Evolutionary conservation across 257 asterid genomes (phyloP).

Genomic region (Marsdenia floribunda): DNA sequence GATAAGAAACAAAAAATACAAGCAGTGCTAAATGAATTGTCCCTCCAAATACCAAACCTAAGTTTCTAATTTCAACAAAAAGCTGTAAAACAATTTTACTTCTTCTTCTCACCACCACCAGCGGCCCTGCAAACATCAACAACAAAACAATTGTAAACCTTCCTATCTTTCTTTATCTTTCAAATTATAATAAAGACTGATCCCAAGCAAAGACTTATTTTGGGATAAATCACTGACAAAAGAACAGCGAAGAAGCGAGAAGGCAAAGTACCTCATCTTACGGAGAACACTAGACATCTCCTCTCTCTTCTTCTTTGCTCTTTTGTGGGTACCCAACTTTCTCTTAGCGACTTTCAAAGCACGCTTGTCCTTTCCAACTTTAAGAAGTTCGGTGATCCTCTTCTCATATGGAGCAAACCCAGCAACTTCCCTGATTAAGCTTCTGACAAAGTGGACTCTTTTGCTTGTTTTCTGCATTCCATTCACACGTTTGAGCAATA

Average conservation of each 20-base stretch:
- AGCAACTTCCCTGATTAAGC: conserved; percentile 47
- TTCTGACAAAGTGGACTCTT: conserved; percentile 41
- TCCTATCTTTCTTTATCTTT: not conserved
- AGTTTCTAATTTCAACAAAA: conserved; percentile 18
- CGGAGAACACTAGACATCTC: conserved; percentile 52
- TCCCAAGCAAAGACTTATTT: not conserved
- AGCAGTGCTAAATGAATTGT: conserved; percentile 16
- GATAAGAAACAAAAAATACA: conserved; percentile 25
- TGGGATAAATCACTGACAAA: not conserved
- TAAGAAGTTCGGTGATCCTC: conserved; percentile 48
- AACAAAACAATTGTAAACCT: not conserved
- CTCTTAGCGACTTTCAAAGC: conserved; percentile 47
- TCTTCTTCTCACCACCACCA: conserved; percentile 93
- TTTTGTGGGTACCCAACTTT: conserved; percentile 52
- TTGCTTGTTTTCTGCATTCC: conserved; percentile 42
- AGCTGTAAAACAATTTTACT: conserved; percentile 34
- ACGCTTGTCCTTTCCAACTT: conserved; percentile 51
- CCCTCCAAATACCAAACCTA: conserved; percentile 12
- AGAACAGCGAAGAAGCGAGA: not conserved
- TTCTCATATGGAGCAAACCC: conserved; percentile 61
- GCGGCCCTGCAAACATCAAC: conserved; percentile 57
- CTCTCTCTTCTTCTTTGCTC: conserved; percentile 56
- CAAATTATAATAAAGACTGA: not conserved
- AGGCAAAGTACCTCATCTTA: conserved; percentile 37
- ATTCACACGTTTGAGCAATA: not conserved